Evolutionary conservation across 805 yeast species (phyloP).

Genomic region (Candida railenensis): DNA sequence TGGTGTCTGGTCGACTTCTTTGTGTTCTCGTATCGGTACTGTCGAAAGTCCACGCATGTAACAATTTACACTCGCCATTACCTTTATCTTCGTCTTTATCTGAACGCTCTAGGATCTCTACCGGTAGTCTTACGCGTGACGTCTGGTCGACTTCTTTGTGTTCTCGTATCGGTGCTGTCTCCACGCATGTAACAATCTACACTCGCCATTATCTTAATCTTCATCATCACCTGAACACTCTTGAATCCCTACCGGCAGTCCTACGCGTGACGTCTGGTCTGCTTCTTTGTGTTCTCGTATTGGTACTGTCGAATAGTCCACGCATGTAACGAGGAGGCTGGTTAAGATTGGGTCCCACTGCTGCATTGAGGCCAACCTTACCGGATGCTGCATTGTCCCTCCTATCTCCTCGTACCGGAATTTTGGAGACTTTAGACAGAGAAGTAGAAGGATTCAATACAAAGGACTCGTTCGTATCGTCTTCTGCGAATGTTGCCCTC

Average conservation of each 20-base stretch:
- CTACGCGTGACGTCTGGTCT: background rate
- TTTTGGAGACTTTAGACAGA: constrained; percentile 14
- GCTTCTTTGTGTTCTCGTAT: constrained; percentile 6
- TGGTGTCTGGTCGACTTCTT: background rate
- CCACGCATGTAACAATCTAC: constrained; percentile 42
- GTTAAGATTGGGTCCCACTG: constrained; percentile 35
- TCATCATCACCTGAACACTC: constrained; percentile 3
- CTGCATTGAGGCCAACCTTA: background rate
- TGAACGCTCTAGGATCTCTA: constrained; percentile 5
- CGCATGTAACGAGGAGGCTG: constrained; percentile 44
- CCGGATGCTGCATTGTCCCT: background rate
- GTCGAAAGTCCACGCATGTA: constrained; percentile 41
- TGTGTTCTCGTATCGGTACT: constrained; percentile 10
- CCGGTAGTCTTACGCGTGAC: background rate
- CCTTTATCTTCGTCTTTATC: too few species aligned
- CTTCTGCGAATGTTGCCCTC: constrained; percentile 7
- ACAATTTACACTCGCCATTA: too few species aligned
- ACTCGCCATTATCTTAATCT: too few species aligned
- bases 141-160: background rate
- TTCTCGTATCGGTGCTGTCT: constrained; percentile 15
- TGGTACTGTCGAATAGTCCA: constrained; percentile 30
- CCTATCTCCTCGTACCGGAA: constrained; percentile 12
- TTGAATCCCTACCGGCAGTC: constrained; percentile 1
- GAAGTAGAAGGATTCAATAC: constrained; percentile 20
- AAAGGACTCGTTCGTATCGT: constrained; percentile 26